A percentile compares a stretch with the other conserved stretches of the same genome.
These are phyloP conservation scores for Leptographium lundbergii DNA, from an alignment of 2,329 filamentous ascomycete genomes.

Conservation along the genomic window DNA sequence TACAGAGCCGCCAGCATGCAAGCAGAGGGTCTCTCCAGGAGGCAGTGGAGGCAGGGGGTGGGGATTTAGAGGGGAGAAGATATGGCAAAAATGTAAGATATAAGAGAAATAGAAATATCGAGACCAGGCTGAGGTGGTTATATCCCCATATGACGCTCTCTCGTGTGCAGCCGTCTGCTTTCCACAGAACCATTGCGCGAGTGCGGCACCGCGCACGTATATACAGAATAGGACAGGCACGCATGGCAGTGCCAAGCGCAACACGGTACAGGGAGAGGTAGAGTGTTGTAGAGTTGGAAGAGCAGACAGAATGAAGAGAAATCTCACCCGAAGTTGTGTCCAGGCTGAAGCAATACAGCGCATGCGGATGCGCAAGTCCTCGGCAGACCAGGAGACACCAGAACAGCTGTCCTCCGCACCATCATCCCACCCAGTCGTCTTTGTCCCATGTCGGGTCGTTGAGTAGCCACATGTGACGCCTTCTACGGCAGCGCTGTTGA, in stretches of 20 bases:
- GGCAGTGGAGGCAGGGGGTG: background rate
- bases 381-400: constrained; percentile 11
- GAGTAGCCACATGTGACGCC: constrained; percentile 23
- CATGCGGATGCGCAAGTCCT: constrained; percentile 21
- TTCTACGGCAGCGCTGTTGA: constrained; percentile 26
- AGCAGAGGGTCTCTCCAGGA: background rate
- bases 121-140: background rate
- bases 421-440: constrained; percentile 24
- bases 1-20: background rate
- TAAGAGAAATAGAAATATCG: background rate
- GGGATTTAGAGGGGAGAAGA: background rate
- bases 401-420: background rate
- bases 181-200: background rate
- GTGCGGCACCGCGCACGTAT: background rate
- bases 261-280: background rate
- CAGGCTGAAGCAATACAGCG: constrained; percentile 27
- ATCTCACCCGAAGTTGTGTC: constrained; percentile 19
- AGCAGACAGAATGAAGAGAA: background rate
- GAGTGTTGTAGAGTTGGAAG: background rate
- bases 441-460: constrained; percentile 21
- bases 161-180: background rate
- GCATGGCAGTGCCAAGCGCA: background rate
- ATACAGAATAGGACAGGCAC: background rate
- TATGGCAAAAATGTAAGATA: background rate
- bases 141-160: background rate